These are phyloP conservation scores for Lodderomyces elongisporus DNA, from an alignment of 1,139 yeast species.

Conservation along the genomic window DNA sequence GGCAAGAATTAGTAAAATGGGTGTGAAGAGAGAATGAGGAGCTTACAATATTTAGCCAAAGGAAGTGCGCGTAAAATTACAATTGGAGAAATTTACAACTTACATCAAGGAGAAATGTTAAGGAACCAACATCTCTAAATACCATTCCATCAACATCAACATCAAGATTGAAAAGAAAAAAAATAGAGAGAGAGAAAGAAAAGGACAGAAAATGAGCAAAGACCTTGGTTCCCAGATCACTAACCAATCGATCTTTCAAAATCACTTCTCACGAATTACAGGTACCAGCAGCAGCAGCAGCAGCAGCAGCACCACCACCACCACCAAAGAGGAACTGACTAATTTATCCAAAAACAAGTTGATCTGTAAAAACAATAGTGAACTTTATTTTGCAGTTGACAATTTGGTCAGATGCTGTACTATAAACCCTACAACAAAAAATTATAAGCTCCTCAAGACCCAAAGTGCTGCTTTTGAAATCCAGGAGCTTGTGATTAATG, in stretches of 20 bases:
- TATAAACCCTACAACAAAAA: slow-evolving; percentile 18
- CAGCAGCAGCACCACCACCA: slow-evolving; percentile 4
- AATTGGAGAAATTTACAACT: too few relatives aligned
- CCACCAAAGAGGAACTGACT: slow-evolving; percentile 1
- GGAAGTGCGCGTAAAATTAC: too few relatives aligned
- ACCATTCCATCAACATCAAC: too few relatives aligned
- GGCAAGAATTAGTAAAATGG: too few relatives aligned
- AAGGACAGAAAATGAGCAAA: slow-evolving; percentile 9
- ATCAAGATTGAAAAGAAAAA: too few relatives aligned
- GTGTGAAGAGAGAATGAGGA: too few relatives aligned
- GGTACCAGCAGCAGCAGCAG: too few relatives aligned
- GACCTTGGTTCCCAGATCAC: slow-evolving; percentile 10
- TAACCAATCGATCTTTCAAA: slow-evolving; percentile 17
- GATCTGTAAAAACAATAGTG: slow-evolving; percentile 21
- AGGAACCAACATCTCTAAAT: too few relatives aligned
- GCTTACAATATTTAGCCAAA: too few relatives aligned
- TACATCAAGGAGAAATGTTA: too few relatives aligned
- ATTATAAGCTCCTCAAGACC: slow-evolving; percentile 18
- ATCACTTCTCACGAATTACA: slow-evolving; percentile 7
- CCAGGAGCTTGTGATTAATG: slow-evolving; percentile 22
- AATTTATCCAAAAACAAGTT: slow-evolving; percentile 13
- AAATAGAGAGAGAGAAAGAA: background rate
- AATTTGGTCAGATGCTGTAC: slow-evolving; percentile 28
- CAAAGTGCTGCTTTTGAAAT: slow-evolving; percentile 16
- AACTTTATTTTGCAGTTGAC: slow-evolving; percentile 27